A percentile compares a stretch with the other conserved stretches of the same genome.
Evolutionary conservation across 495 filamentous ascomycete species (phyloP).

Genomic region (Podospora fimiseda): DNA sequence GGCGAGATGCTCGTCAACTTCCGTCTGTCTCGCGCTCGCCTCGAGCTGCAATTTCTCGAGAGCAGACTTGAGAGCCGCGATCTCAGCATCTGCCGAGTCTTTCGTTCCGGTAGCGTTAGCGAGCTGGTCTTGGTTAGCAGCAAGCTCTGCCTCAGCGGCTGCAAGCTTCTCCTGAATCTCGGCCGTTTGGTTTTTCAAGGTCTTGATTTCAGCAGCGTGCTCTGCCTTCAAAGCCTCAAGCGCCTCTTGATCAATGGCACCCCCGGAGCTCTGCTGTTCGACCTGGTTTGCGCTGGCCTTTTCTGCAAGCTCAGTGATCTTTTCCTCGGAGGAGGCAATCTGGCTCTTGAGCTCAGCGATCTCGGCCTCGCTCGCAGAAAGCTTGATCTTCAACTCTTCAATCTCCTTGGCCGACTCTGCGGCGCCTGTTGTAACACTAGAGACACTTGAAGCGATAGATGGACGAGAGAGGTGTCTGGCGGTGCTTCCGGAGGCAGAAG

Average conservation of each 20-base stretch:
- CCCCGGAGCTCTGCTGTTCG: conserved; percentile 7
- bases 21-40: conserved; percentile 30
- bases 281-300: conserved; percentile 27
- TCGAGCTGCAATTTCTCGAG: conserved; percentile 37
- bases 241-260: conserved; percentile 31
- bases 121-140: conserved; percentile 29
- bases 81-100: conserved; percentile 33
- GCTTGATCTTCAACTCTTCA: conserved; percentile 47
- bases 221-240: conserved; percentile 39
- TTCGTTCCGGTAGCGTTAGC: conserved; percentile 30
- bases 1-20: conserved; percentile 25
- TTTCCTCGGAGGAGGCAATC: conserved; percentile 39
- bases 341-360: conserved; percentile 44
- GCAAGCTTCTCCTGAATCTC: conserved; percentile 39
- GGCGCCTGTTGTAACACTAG: conserved; percentile 27
- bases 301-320: conserved; percentile 35
- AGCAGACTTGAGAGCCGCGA: conserved; percentile 37
- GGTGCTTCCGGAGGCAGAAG: conserved; percentile 15
- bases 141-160: conserved; percentile 34
- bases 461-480: conserved; percentile 32
- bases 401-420: conserved; percentile 41
- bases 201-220: conserved; percentile 42
- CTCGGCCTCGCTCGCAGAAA: conserved; percentile 39
- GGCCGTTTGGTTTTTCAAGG: conserved; percentile 32
- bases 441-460: conserved; percentile 29